phyloP scores from a whole-genome alignment of 345 rosid genomes.

The Schrenkiella parvula region DNA sequence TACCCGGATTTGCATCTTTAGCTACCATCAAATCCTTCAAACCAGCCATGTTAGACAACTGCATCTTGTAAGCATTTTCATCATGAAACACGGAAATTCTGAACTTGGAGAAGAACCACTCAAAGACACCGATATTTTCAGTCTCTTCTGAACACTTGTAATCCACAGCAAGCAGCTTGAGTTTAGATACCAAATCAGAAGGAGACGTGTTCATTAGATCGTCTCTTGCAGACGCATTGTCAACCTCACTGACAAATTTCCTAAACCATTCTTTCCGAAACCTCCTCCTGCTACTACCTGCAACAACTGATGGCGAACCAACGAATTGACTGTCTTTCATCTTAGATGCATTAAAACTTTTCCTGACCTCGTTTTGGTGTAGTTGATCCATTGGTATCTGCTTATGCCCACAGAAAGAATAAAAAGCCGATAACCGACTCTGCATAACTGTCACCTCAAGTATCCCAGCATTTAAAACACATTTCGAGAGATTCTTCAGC shows the following conservation, averaged over 20 bases:
- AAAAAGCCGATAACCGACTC: constrained; percentile 54
- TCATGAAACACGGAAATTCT: constrained; percentile 68
- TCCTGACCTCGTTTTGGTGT: constrained; percentile 22
- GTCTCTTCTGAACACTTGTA: constrained; percentile 40
- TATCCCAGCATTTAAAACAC: constrained; percentile 35
- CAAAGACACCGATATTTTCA: constrained; percentile 40
- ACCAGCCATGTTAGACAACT: constrained; percentile 49
- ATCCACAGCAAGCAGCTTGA: constrained; percentile 51
- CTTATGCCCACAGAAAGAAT: constrained; percentile 47
- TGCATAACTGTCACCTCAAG: constrained; percentile 48
- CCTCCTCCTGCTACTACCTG: constrained; percentile 45
- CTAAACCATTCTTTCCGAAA: constrained; percentile 55
- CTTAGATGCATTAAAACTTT: constrained; percentile 19
- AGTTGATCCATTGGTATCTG: constrained; percentile 52
- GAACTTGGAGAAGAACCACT: constrained; percentile 80
- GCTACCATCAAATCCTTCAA: constrained; percentile 35
- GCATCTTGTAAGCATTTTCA: constrained; percentile 52
- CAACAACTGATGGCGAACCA: constrained; percentile 52
- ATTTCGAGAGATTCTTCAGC: constrained; percentile 51
- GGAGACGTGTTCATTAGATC: constrained; percentile 45
- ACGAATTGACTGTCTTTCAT: constrained; percentile 40
- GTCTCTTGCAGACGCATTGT: constrained; percentile 35
- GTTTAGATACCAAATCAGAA: constrained; percentile 55
- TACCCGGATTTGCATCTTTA: not conserved
- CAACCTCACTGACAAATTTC: constrained; percentile 43